Evolutionary conservation across 1,139 yeast genomes (phyloP), one percentile per base, ranked within the genome.

Genomic region (Geotrichum aggregatum): DNA sequence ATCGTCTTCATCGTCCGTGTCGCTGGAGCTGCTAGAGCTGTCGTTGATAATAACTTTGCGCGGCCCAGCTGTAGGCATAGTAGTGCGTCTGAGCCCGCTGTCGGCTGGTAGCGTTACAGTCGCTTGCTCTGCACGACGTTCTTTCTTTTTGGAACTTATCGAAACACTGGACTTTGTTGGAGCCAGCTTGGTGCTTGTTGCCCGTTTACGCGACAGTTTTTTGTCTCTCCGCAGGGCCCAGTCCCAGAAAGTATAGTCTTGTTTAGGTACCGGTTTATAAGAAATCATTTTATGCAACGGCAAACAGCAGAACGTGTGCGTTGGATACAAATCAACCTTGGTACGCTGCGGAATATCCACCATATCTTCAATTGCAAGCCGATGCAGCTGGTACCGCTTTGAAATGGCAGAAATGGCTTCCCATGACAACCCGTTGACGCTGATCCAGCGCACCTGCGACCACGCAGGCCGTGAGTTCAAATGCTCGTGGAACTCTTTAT

Each of bases 291-390:
- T 75, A 53, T 77, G 70, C 54, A 79, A 57, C 3, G 83, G 82
- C 45, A 78, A 58, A 31, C 79, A 77, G 48, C 78, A 74, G 61
- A 78, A 78, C 10, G 76, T 61, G 58, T 77, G 80, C 21, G 66
- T 68, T 1, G 76, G 72, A 55, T 76, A 79, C 34, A 73, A 66
- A 58, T 79, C 83, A 41, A 73, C 72, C 57, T 79, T 79, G 1
- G 83, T 77, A 19, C 83, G 67, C 54, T 77, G 81, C 2, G 83
- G 82, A 28, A 78, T 72, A 63, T 78, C 83, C 41, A 79, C 74
- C 78, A 78, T 74, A 60, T 78, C 83, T 61, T 79, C 83, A 47
- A 79, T 68, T 0, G 82, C 77, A 49, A 77, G 64, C 22, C 77
- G 71, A 59, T 77, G 82, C 28, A 77, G 62, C 22, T 69, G 64